phyloP scores from a whole-genome alignment of 2,329 filamentous ascomycete species.

The Hortaea sp. region DNA sequence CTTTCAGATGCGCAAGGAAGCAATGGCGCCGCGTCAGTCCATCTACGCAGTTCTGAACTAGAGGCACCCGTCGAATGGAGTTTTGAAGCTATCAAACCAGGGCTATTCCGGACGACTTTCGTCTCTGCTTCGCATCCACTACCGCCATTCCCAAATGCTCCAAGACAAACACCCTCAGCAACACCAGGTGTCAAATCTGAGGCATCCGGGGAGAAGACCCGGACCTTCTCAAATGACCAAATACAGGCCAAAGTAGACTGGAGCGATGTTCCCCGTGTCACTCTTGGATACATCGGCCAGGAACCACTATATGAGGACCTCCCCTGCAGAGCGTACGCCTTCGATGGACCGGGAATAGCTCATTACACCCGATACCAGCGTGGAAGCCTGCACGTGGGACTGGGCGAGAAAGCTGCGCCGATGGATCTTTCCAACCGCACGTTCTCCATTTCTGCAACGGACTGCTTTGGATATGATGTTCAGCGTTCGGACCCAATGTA shows the following conservation, averaged over 20 bases:
- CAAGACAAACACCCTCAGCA: conserved; percentile 24
- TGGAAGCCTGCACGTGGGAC: conserved; percentile 55
- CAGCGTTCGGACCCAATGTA: conserved; percentile 63
- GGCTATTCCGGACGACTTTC: conserved; percentile 60
- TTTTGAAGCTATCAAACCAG: conserved; percentile 52
- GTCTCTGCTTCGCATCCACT: conserved; percentile 51
- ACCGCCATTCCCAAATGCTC: conserved; percentile 54
- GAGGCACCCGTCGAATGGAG: conserved; percentile 27
- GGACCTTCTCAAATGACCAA: conserved; percentile 32
- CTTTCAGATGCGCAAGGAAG: not conserved
- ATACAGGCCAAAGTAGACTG: conserved; percentile 50
- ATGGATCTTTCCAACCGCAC: conserved; percentile 60
- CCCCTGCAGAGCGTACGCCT: conserved; percentile 53
- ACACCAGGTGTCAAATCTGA: conserved; percentile 14
- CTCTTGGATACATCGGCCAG: conserved; percentile 42
- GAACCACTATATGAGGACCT: conserved; percentile 53
- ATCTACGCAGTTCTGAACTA: not conserved
- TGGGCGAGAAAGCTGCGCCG: conserved; percentile 63
- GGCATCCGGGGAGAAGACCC: conserved; percentile 18
- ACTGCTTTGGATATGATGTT: conserved; percentile 64
- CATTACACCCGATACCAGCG: conserved; percentile 56
- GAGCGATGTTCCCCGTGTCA: conserved; percentile 47
- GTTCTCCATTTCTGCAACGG: conserved; percentile 58
- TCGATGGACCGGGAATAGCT: conserved; percentile 51
- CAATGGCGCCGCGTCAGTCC: not conserved